Conservation (phyloP, 345 rosid genomes). For the Camelina laxa region DNA sequence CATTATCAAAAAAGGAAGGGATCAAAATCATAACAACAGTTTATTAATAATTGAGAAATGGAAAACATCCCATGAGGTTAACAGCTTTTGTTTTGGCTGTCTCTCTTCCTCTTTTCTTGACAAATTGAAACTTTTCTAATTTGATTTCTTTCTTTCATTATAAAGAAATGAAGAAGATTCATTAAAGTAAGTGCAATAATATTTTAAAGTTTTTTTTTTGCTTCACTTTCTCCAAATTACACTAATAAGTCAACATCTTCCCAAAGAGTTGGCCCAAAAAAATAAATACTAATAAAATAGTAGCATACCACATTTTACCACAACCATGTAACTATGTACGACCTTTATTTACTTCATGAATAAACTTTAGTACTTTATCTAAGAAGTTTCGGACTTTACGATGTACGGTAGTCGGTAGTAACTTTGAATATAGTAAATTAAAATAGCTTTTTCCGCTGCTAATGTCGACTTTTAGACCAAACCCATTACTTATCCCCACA, state of each 20-base stretch:
- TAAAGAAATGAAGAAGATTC: not conserved
- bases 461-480: not conserved
- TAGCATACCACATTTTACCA: not conserved
- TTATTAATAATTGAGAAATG: slow-evolving; percentile 34
- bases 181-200: slow-evolving; percentile 40
- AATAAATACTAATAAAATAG: not conserved
- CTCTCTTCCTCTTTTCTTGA: slow-evolving; percentile 42
- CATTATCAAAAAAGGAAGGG: slow-evolving; percentile 12
- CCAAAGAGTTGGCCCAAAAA: slow-evolving; percentile 17
- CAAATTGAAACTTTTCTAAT: slow-evolving; percentile 35
- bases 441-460: not conserved
- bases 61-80: slow-evolving; percentile 46
- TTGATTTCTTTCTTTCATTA: not conserved
- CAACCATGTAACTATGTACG: not conserved
- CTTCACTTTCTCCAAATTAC: slow-evolving; percentile 29
- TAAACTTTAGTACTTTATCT: not conserved
- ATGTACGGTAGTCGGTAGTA: not conserved
- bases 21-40: slow-evolving; percentile 35
- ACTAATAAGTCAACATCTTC: slow-evolving; percentile 41
- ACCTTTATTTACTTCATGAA: not conserved
- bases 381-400: not conserved
- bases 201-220: slow-evolving; percentile 25
- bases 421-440: not conserved
- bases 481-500: not conserved
- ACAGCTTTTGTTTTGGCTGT: slow-evolving; percentile 40